phyloP scores from a whole-genome alignment of 805 yeast species.

The Cyberlindnera suaveolens region DNA sequence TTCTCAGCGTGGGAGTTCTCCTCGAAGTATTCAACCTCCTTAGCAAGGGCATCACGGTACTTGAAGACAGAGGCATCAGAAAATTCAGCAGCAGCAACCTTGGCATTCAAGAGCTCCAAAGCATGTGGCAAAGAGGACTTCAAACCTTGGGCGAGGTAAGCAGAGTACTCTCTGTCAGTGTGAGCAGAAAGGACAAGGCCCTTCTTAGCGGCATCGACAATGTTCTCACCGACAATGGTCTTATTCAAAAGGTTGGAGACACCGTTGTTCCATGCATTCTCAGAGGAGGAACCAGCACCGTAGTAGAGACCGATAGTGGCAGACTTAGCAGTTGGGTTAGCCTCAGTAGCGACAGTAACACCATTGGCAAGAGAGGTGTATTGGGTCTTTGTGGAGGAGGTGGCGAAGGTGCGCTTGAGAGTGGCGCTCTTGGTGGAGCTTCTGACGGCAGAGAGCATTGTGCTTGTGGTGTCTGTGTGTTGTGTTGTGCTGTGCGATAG shows the following conservation, averaged over 20 bases:
- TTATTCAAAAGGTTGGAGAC: conserved; percentile 59
- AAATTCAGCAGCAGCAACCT: conserved; percentile 31
- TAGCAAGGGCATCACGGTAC: conserved; percentile 40
- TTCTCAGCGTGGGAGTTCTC: conserved; percentile 43
- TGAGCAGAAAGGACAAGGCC: conserved; percentile 55
- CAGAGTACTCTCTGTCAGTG: conserved; percentile 58
- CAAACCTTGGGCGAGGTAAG: conserved; percentile 50
- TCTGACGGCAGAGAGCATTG: conserved; percentile 23
- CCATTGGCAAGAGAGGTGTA: conserved; percentile 72
- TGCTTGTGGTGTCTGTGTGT: conserved; percentile 3
- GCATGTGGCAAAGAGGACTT: conserved; percentile 48
- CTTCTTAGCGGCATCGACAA: conserved; percentile 31
- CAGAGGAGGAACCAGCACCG: conserved; percentile 77
- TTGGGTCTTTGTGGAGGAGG: conserved; percentile 54
- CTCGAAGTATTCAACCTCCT: conserved; percentile 50
- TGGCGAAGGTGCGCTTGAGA: conserved; percentile 47
- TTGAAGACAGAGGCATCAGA: conserved; percentile 40
- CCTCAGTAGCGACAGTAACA: conserved; percentile 64
- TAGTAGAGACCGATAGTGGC: conserved; percentile 64
- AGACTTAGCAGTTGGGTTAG: conserved; percentile 45
- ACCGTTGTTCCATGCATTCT: conserved; percentile 80
- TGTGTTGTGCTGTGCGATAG: not conserved
- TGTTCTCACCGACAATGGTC: conserved; percentile 34
- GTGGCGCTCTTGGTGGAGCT: conserved; percentile 16
- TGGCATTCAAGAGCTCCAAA: conserved; percentile 42